phyloP scores from a whole-genome alignment of 495 filamentous ascomycete genomes.

The Tuber aestivum region DNA sequence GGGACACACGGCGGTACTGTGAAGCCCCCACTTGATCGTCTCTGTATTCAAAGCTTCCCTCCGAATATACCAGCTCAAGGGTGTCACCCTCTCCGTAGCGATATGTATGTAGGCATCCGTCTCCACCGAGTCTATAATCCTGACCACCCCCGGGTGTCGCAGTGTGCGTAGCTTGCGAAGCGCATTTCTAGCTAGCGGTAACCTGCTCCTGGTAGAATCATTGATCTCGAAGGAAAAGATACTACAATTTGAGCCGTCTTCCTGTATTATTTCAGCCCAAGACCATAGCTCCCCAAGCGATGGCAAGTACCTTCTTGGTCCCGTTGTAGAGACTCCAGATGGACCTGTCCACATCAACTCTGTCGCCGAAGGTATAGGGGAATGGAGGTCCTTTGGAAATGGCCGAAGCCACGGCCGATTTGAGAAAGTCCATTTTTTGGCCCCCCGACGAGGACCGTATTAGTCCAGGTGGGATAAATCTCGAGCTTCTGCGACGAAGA shows the following conservation, averaged over 20 bases:
- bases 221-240: constrained; percentile 90
- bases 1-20: constrained; percentile 63
- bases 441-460: background rate
- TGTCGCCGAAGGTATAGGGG: constrained; percentile 84
- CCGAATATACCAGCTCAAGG: constrained; percentile 78
- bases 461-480: background rate
- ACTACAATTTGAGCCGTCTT: constrained; percentile 87
- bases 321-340: constrained; percentile 92
- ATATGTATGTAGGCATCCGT: constrained; percentile 92
- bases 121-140: constrained; percentile 90
- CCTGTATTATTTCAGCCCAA: constrained; percentile 50
- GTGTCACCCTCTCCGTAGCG: constrained; percentile 80
- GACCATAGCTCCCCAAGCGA: background rate
- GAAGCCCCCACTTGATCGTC: constrained; percentile 91
- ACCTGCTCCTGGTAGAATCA: constrained; percentile 61
- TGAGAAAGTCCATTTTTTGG: constrained; percentile 81
- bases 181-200: constrained; percentile 86
- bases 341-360: constrained; percentile 77
- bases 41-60: constrained; percentile 77
- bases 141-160: constrained; percentile 88
- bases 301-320: constrained; percentile 63
- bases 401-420: constrained; percentile 91
- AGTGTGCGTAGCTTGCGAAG: constrained; percentile 85
- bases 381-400: constrained; percentile 92
- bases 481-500: background rate